These are phyloP conservation scores for Candida dajiaensis DNA, from an alignment of 805 yeast genomes.

Conservation along the genomic window DNA sequence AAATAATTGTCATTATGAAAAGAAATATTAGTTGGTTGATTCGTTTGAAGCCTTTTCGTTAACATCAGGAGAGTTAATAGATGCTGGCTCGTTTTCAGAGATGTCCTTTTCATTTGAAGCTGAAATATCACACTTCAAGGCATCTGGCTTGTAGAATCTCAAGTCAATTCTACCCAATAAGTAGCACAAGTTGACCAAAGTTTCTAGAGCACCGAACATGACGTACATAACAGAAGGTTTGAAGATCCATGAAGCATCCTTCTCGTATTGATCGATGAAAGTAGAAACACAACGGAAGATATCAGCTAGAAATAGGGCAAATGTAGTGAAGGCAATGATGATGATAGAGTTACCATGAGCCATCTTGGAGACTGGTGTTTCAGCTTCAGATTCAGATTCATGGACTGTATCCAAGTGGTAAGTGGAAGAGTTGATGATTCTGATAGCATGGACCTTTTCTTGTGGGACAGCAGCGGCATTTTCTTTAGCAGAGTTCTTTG, in stretches of 20 bases:
- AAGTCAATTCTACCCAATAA: conserved; percentile 64
- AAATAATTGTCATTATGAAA: not conserved
- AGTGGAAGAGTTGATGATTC: conserved; percentile 58
- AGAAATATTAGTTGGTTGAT: not conserved
- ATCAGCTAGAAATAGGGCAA: conserved; percentile 45
- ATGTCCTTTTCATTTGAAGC: not conserved
- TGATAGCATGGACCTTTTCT: conserved; percentile 36
- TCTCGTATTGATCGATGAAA: conserved; percentile 29
- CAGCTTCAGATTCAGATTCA: conserved; percentile 9
- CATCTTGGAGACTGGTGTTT: not conserved
- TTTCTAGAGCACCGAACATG: conserved; percentile 64
- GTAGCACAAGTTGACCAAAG: conserved; percentile 48
- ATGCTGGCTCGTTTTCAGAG: not conserved
- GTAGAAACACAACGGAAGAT: conserved; percentile 44
- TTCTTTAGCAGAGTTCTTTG: conserved; percentile 43
- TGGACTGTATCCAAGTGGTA: conserved; percentile 29
- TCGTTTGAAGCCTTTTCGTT: not conserved
- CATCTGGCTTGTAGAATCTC: conserved; percentile 76
- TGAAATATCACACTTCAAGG: conserved; percentile 14
- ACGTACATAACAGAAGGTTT: conserved; percentile 61
- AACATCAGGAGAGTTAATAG: not conserved
- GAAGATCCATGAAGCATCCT: conserved; percentile 37
- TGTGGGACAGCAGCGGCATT: conserved; percentile 33
- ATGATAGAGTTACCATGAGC: conserved; percentile 32
- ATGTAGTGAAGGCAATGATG: conserved; percentile 38